Conservation (phyloP, 2,329 filamentous ascomycete genomes). For the Aquanectria penicillioides region DNA sequence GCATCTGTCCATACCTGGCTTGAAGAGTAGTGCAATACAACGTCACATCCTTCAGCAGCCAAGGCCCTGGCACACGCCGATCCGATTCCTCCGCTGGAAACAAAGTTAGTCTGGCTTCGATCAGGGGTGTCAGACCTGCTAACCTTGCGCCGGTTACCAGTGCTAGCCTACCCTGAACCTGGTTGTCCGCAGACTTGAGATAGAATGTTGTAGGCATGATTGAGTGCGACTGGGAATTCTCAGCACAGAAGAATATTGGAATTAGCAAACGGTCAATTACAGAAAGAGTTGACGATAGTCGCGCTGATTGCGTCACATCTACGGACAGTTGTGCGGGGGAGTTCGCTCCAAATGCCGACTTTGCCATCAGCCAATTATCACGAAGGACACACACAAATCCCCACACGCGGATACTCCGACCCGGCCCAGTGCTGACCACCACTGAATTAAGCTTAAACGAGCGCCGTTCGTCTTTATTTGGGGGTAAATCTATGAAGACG, state of each 20-base stretch:
- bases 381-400: not conserved
- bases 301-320: too few relatives aligned
- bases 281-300: not conserved
- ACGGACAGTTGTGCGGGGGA: slow-evolving; percentile 29
- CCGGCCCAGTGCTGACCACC: too few relatives aligned
- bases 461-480: too few relatives aligned
- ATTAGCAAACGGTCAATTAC: not conserved
- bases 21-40: slow-evolving; percentile 47
- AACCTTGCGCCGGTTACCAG: slow-evolving; percentile 48
- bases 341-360: slow-evolving; percentile 31
- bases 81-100: slow-evolving; percentile 48
- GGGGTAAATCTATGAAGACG: too few relatives aligned
- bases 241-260: not conserved
- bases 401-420: not conserved
- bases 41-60: slow-evolving; percentile 49
- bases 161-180: slow-evolving; percentile 41
- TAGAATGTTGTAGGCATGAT: slow-evolving; percentile 32
- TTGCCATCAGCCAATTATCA: slow-evolving; percentile 2
- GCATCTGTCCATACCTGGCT: slow-evolving; percentile 39
- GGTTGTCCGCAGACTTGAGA: slow-evolving; percentile 38
- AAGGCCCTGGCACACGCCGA: slow-evolving; percentile 44
- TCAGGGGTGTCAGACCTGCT: not conserved
- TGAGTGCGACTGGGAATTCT: not conserved
- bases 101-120: slow-evolving; percentile 2
- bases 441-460: too few relatives aligned